Conservation (phyloP, 2,329 filamentous ascomycete species). For the Fusarium miscanthi region DNA sequence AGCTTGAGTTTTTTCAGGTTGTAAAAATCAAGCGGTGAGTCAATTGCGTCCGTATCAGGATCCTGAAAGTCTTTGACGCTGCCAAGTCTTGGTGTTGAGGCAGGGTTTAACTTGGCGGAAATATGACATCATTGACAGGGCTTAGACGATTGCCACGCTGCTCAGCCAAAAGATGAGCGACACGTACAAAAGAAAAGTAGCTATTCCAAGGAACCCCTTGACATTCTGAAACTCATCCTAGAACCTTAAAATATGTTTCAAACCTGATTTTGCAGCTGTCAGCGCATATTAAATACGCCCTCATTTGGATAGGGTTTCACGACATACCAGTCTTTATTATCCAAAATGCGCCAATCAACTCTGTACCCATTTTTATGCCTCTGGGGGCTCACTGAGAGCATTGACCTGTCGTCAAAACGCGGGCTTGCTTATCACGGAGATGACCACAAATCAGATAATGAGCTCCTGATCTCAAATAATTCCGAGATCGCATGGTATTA, state of each 20-base stretch:
- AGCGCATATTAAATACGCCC: not conserved
- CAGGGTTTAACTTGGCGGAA: constrained; percentile 15
- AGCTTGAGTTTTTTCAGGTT: rapidly evolving
- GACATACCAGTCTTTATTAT: not conserved
- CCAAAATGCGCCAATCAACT: constrained; percentile 19
- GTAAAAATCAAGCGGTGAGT: not conserved
- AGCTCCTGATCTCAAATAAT: constrained; percentile 50
- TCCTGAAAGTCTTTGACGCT: not conserved
- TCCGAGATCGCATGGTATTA: constrained; percentile 57
- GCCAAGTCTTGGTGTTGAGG: constrained; percentile 25
- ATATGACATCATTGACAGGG: constrained; percentile 25
- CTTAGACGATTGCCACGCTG: constrained; percentile 22
- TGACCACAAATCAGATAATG: constrained; percentile 47
- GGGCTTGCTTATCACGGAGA: constrained; percentile 43
- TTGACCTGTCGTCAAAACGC: constrained; percentile 38
- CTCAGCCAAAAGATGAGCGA: constrained; percentile 3
- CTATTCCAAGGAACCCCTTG: constrained; percentile 26
- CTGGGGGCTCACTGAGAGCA: not conserved
- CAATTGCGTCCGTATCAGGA: not conserved
- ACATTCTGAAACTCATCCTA: constrained; percentile 20
- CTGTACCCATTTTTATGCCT: constrained; percentile 6
- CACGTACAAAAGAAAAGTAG: constrained; percentile 11
- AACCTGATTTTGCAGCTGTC: constrained; percentile 10
- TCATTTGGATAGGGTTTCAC: not conserved
- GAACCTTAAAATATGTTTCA: constrained; percentile 10